These are phyloP conservation scores for Actinomucor elegans DNA, from an alignment of 371 early-diverging fungal genomes.

Conservation along the genomic window DNA sequence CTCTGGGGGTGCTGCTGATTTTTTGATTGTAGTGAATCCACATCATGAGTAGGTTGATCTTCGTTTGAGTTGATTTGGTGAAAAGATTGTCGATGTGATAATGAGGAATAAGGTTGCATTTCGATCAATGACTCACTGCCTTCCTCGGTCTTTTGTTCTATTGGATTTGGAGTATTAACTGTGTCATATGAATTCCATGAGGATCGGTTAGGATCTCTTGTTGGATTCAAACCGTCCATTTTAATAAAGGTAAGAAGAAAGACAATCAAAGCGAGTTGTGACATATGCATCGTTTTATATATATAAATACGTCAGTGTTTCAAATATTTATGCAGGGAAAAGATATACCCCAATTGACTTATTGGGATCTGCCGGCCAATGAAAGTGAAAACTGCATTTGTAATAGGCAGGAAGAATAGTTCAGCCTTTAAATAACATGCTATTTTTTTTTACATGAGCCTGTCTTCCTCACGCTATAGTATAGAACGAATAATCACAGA, in stretches of 20 bases:
- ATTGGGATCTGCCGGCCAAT: neutral
- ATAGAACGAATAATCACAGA: no score
- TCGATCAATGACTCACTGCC: neutral
- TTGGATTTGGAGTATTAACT: neutral
- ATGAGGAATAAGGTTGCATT: neutral
- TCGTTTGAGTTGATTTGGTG: neutral
- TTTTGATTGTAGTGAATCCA: neutral
- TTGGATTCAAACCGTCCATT: neutral
- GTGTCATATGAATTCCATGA: conserved; percentile 2
- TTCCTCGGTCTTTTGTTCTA: neutral
- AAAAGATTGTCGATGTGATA: neutral
- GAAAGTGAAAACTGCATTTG: neutral
- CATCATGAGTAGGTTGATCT: neutral
- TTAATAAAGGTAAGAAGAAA: neutral
- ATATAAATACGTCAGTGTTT: conserved; percentile 3
- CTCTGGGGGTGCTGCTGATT: neutral
- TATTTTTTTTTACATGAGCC: no score
- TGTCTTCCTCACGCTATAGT: no score
- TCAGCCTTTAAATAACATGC: no score
- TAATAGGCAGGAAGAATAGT: neutral
- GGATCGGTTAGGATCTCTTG: neutral
- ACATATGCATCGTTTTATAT: neutral
- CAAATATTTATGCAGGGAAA: conserved; percentile 4
- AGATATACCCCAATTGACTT: neutral
- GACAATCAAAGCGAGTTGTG: neutral